Evolutionary conservation across 805 yeast genomes (phyloP), one percentile per base, ranked within the genome.

Genomic region (Kuraishia ogatae): DNA sequence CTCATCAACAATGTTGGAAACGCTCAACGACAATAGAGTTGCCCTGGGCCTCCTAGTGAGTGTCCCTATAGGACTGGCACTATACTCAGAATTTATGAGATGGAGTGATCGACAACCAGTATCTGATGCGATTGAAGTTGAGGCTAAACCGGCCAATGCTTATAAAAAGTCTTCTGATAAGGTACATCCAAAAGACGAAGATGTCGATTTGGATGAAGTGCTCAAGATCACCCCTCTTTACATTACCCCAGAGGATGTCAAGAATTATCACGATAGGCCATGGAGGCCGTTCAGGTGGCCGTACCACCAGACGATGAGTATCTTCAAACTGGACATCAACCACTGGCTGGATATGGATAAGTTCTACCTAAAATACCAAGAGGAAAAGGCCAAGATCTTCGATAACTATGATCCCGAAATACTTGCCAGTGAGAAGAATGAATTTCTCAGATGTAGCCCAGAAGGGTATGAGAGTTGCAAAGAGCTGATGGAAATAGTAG

Each of bases 281-380:
- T 85, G 91, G 91, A 74, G 91, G 69, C 90, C 90, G 8, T 85
- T 85, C 70, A 73, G 91, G 62, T 83, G 87, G 84, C 91, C 91
- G 26, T 85, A 85, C 63, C 89, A 85, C 66, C 91, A 85, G 67
- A 85, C 90, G 1, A 85, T 85, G 91, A 79, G 86, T n/a, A 84
- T 85, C 52, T 85, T 77, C 71, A 83, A 81, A 64, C 73, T 85
- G 19, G 88, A 85, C 63, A 72, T 84, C 47, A 84, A 85, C 66
- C 87, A 85, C 68, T 85, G 91, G 91, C 69, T 85, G 59, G 90
- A 85, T 62, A 85, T 85, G 90, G 91, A 85, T 66, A 85, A 83
- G 65, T 85, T 82, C 68, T 85, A 84, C 63, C 74, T 82, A 66
- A 83, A 81, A 58, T 85, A 85, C 61, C 77, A 84, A 54, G 73